These are phyloP conservation scores for Trichosporon faecale DNA, from an alignment of 1,284 basidiomycete genomes.

Conservation along the genomic window DNA sequence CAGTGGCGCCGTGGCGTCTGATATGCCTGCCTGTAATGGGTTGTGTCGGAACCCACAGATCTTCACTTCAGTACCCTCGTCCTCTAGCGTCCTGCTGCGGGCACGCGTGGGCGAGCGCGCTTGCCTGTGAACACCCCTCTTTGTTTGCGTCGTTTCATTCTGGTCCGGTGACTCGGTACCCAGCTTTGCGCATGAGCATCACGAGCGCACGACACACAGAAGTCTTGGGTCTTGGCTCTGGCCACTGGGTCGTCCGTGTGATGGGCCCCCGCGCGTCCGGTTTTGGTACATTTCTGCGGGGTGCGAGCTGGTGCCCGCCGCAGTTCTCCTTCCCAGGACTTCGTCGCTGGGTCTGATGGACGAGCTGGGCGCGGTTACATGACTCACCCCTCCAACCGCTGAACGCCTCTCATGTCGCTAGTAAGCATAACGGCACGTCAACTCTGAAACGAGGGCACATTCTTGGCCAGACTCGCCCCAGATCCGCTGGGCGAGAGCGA, in stretches of 20 bases:
- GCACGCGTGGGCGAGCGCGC: neutral
- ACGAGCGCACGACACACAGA: neutral
- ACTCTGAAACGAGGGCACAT: neutral
- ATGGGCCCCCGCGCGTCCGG: neutral
- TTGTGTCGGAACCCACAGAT: neutral
- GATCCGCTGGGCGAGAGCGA: neutral
- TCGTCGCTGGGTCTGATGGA: no score
- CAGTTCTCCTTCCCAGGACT: neutral
- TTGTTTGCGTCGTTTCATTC: neutral
- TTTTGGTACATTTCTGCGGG: neutral
- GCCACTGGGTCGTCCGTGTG: neutral
- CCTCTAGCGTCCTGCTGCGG: no score
- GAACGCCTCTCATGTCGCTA: neutral
- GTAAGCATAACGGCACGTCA: neutral
- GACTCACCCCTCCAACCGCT: neutral
- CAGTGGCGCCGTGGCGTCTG: slow-evolving; percentile 4
- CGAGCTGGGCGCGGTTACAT: neutral
- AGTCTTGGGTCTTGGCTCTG: neutral
- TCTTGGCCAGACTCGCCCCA: neutral
- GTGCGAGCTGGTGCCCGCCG: neutral
- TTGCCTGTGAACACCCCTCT: neutral
- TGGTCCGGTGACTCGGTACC: neutral
- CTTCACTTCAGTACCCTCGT: neutral
- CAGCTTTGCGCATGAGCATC: neutral
- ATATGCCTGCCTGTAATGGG: neutral